Evolutionary conservation across 1,139 yeast species (phyloP), one percentile per base, ranked within the genome.

Genomic region (Geotrichum citri-aurantii): DNA sequence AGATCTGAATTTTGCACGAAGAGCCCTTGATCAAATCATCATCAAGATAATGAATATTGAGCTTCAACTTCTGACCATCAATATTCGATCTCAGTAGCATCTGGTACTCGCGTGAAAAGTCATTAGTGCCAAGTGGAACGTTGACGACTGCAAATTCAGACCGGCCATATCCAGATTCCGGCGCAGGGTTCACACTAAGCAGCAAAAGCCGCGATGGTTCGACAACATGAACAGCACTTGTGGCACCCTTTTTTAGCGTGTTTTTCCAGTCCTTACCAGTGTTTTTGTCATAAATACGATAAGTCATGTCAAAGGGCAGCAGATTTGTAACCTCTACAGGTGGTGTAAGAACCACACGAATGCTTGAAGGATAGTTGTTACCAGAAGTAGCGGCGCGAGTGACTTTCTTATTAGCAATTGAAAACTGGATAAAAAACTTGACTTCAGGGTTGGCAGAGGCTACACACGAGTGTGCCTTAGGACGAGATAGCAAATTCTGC

Each of bases 261-360:
- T 86, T 87, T 60, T 77, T 79, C 86, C 93, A 86, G 62, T 86
- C 95, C 62, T 80, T 80, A 59, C 81, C 82, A 21, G 84, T 77
- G 27, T 82, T 83, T 67, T 88, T 88, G 69, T 90, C 95, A 69
- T 87, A 88, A 26, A 93, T 77, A 59, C 88, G 77, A 72, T 87
- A 90, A 23, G 81, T 77, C 55, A 92, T 74, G 66, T 89, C 96
- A 68, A 81, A 88, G 0, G 99, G 98, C 54, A 93, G 72, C 59
- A 90, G 75, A 66, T 93, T 93, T 65, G 87, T 91, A 62, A 93
- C 79, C 65, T 88, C 90, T 46, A 93, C 75, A 0, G 99, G 98
- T 0, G 98, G 92, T 0, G 95, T 85, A 23, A 93, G 75, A 1
- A 85, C 80, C 47, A 93, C 73, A 11, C 78, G 81, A 40, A 48